Conservation (phyloP, 2,329 filamentous ascomycete species). For the Didymella keratinophila region DNA sequence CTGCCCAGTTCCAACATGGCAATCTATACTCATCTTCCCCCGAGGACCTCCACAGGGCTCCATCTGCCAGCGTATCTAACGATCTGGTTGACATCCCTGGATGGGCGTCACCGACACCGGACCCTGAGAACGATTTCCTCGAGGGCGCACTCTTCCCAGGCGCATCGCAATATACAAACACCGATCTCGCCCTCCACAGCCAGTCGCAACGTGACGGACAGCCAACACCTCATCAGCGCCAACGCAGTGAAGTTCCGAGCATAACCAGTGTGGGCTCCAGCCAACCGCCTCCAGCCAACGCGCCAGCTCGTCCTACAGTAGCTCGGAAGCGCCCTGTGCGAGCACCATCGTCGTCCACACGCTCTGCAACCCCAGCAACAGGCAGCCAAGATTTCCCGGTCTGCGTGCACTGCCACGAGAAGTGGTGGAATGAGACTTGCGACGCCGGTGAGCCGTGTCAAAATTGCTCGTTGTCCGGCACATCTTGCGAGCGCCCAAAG, state of each 20-base stretch:
- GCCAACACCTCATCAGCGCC: neutral
- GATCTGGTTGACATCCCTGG: neutral
- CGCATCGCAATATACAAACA: neutral
- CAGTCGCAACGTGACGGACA: neutral
- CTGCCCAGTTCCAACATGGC: neutral
- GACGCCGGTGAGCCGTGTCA: slow-evolving; percentile 15
- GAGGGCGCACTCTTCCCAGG: no score
- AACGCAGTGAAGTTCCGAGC: neutral
- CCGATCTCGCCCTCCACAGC: neutral
- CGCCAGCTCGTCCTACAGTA: neutral
- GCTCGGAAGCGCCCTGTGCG: neutral
- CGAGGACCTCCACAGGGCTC: neutral
- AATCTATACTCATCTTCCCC: neutral
- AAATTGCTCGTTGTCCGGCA: slow-evolving; percentile 5
- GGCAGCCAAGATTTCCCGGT: neutral
- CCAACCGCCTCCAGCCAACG: neutral
- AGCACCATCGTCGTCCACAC: neutral
- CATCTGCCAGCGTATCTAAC: neutral
- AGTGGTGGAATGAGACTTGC: slow-evolving; percentile 19
- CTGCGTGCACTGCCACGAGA: slow-evolving; percentile 16
- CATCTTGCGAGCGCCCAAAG: slow-evolving; percentile 4
- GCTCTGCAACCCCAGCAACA: neutral
- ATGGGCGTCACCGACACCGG: neutral
- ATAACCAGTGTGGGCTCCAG: neutral
- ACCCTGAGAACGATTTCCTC: no score